Evolutionary conservation across 225 moss, liverwort and hornwort species (phyloP), one percentile per base, ranked within the genome.

Genomic region (Bryum argenteum): DNA sequence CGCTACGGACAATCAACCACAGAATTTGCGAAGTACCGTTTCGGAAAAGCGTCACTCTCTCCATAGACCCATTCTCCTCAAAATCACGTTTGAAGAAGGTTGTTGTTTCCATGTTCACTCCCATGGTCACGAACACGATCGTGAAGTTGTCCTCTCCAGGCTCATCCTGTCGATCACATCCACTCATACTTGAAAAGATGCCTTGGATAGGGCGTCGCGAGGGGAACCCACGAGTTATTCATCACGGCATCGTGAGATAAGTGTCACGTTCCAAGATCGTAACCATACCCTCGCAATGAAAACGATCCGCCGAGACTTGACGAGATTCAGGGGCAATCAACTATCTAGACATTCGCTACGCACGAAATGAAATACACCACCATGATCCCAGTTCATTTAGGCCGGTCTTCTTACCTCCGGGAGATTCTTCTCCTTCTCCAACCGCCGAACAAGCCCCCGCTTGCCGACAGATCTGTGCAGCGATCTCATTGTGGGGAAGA

Each of bases 1-100:
- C 13, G 8, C 2, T 8, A 39, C 0, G 23, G 12, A 53, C 43
- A 8, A 18, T 56, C 42, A 47, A 45, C 24, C 0, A 65, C 19
- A 8, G 12, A 62, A 10, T 22, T 10, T 2, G 15, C 0, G 9
- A 11, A 22, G 52, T 83, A 88, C 88, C 90, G 74, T 79, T 96
- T 96, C 55, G 78, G 68, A 96, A 96, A 42, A 96, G 87, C 6
- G 93, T 96, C 78, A 96, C 96, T 58, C 89, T 77, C 80, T 97
- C 96, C 96, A 97, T 97, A 48, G 93, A 94, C 13, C 96, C 96
- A 66, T 97, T 97, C 37, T 97, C 96, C 72, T 97, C 93, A 52
- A 97, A 97, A 51, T 97, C 96, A 69, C 96, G 91, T 28, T 97
- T 97, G 82, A 97, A 97, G 69, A 97, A 97, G 28, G 90, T 84